Evolutionary conservation across 495 filamentous ascomycete species (phyloP), one percentile per base, ranked within the genome.

Genomic region (Choiromyces venosus): DNA sequence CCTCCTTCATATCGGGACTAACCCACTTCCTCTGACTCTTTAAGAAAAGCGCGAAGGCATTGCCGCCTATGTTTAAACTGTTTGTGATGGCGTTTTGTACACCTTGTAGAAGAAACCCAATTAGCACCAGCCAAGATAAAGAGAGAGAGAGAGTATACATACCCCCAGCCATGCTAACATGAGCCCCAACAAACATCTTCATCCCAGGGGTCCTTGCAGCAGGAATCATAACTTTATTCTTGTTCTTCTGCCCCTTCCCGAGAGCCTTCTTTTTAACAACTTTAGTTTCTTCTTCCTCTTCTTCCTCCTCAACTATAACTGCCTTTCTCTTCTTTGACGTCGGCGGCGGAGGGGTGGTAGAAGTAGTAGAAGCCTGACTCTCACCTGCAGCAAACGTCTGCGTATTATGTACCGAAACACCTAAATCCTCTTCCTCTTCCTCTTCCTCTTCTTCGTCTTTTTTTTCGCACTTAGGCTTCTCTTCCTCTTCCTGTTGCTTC

Each of bases 1-100:
- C 89, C 70, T 88, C 82, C 39, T 89, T 85, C 3, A 98, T 84
- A 16, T 91, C 87, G 1, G 94, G 93, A 77, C 91, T 94, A n/a
- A 86, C 84, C 95, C 95, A 99, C 84, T 96, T 97, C 56, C 92
- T 88, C 81, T 98, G 96, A 0, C 91, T 95, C 81, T 98, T 98
- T 71, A 98, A 86, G 83, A 99, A 99, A 33, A 98, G 83, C 19
- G 95, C 95, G 75, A 97, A 95, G 33, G 93, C 88, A 80, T 99
- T 99, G 35, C 90, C 93, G 71, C 94, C 93, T 73, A 97, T 93
- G 35, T 93, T 86, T 12, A 90, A 81, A 73, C 89, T 88, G 78
- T 97, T 97, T 10, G 86, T 85, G 71, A 97, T 87, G 0, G 94
- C 86, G 80, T 97, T 97, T 73, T 97, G 93, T 3, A 97, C 91